Base-by-base conservation (phyloP, 148 eudicot species). In the Cornus florida region DNA sequence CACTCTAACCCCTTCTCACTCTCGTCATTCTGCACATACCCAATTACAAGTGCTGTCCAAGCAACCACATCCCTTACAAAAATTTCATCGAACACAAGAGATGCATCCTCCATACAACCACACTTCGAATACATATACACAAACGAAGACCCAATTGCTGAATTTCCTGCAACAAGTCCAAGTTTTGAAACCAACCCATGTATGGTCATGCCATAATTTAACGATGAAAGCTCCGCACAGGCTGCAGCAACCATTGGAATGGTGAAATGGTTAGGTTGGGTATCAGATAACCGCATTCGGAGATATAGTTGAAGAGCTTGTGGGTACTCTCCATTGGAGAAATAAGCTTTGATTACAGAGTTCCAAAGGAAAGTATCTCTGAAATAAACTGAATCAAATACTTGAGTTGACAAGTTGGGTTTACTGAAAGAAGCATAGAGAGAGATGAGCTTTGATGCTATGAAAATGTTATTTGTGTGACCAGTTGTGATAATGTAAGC, bases 381-480 rank as follows among this genome's bases (percentile, higher is more conserved):
- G 6, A 3, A 78, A n/a, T 39, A 64, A 56, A 87, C 75, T 0
- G 80, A 84, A 76, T 91, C 65, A 31, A 93, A 93, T 5, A 90
- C 86, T 74, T 69, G 77, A 56, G 82, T 64, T 6, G 92, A 86
- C 23, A 81, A 79, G 3, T 76, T 67, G 35, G 91, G 92, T 46
- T 75, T 81, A 28, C 50, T 70, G 43, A 76, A 73, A 24, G 86
- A 85, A 65, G 90, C 82, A 66, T 90, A 91, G 1, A 80, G 75
- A 35, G 95, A 89, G 22, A 93, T 83, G 77, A 93, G 88, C 83
- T 93, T 93, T 64, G 97, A 82, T 19, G 97, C 90, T 20, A 92
- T 75, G 87, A 85, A 91, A 71, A 80, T 73, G 75, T 93, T 93
- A 79, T 79, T 78, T 35, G 81, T 67, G 78, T 89, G 81, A 5